Evolutionary conservation across 768 basidiomycete species (phyloP), one percentile per base, ranked within the genome.

Genomic region (Lactarius deliciosus): DNA sequence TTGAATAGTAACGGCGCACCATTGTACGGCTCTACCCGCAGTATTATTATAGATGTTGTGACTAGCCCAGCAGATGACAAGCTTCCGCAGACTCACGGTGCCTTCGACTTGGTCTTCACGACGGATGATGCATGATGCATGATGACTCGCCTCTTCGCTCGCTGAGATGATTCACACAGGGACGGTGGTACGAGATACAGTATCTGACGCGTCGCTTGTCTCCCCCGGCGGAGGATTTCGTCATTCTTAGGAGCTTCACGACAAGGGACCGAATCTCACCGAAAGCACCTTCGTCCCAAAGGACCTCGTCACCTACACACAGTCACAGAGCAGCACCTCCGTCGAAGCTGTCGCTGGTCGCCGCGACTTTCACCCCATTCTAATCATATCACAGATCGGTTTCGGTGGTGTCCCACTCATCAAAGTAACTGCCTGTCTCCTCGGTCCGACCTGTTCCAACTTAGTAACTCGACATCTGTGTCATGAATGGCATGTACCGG

Each of bases 1-100:
- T 22, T 16, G 38, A 56, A 58, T 38, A 25, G 38, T n/a, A 25
- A 25, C 32, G 5, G 56, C 63, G 56, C 63, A 30, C 55, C 36
- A 38, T 36, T 18, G 11, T 50, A 50, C 22, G 15, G 50, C 22
- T 22, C 50, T 13, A 25, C 50, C 22, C 50, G 50, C 50, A 50
- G 50, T 50, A 50, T 53, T 50, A 50, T 53, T 45, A n/a, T 15
- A 25, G 13, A 53, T 22, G 22, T 13, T 53, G 50, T 22, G 25
- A 53, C 13, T 13, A 53, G 50, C 50, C 22, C 50, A 50, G 50
- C 50, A 53, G 22, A 53, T 22, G 22, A 15, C 50, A 15, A 13
- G 22, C 5, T 18, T 18, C 40, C 16, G 16, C 15, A 41, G 40
- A 41, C 40, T 13, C 40, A 36, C 38, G 38, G 38, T 13, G 22